Percentiles rank a stretch among this genome's conserved stretches.
Evolutionary conservation across 495 filamentous ascomycete genomes (phyloP).

Genomic region (Physcia stellaris): DNA sequence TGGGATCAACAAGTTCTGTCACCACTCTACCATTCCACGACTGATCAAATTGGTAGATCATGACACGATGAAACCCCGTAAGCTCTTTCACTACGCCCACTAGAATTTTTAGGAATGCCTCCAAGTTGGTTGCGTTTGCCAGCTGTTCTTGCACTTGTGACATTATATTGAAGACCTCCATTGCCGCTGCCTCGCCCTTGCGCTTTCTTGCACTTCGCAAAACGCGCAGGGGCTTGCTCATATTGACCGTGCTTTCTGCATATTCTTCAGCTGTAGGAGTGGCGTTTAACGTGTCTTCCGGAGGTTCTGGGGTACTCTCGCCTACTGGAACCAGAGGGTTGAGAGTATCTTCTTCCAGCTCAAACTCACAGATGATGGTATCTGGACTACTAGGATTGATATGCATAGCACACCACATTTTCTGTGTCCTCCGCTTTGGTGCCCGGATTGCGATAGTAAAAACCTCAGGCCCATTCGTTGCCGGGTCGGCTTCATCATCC

Average conservation of each 20-base stretch:
- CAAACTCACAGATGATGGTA: conserved; percentile 81
- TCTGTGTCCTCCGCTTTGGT: conserved; percentile 37
- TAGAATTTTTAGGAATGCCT: conserved; percentile 54
- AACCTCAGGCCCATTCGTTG: conserved; percentile 68
- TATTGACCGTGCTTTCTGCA: conserved; percentile 55
- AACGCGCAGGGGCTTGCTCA: conserved; percentile 65
- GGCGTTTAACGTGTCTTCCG: conserved; percentile 60
- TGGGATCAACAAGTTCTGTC: conserved; percentile 70
- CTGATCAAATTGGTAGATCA: conserved; percentile 88
- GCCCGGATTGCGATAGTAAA: conserved; percentile 60
- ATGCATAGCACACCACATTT: conserved; percentile 86
- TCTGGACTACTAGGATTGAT: conserved; percentile 49
- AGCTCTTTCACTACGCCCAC: conserved; percentile 75
- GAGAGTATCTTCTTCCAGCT: conserved; percentile 65
- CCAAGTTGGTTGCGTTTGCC: conserved; percentile 51
- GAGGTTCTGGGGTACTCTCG: conserved; percentile 39
- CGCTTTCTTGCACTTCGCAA: conserved; percentile 64
- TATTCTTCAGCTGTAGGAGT: conserved; percentile 60
- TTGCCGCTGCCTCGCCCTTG: conserved; percentile 72
- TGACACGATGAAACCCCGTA: conserved; percentile 83
- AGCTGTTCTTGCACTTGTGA: conserved; percentile 73
- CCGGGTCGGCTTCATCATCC: conserved; percentile 60
- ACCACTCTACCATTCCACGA: conserved; percentile 76
- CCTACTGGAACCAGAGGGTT: conserved; percentile 53
- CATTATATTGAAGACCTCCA: conserved; percentile 92